phyloP scores from a whole-genome alignment of 805 yeast genomes.

The Phaffomyces antillensis region DNA sequence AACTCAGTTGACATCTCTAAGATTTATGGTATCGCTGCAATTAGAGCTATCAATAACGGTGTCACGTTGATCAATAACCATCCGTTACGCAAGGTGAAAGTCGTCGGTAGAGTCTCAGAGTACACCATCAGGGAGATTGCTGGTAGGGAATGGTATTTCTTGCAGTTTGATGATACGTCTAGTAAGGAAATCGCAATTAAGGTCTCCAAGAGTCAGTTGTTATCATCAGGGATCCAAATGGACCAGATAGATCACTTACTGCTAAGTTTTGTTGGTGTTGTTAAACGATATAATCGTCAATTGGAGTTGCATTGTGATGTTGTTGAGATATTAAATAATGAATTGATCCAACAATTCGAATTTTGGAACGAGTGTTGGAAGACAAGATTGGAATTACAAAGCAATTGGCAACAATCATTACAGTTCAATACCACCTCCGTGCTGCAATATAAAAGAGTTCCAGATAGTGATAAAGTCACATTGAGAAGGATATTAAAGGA shows the following conservation, averaged over 20 bases:
- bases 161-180: slow-evolving; percentile 27
- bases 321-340: slow-evolving; percentile 18
- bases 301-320: slow-evolving; percentile 27
- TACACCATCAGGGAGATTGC: slow-evolving; percentile 18
- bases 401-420: slow-evolving; percentile 27
- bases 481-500: too few relatives aligned
- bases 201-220: not conserved
- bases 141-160: slow-evolving; percentile 15
- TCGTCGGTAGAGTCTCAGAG: slow-evolving; percentile 32
- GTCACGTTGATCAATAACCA: slow-evolving; percentile 33
- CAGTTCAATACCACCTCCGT: not conserved
- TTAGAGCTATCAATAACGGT: slow-evolving; percentile 8
- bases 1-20: slow-evolving; percentile 14
- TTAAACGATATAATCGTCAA: not conserved
- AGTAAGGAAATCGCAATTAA: slow-evolving; percentile 15
- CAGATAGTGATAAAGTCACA: too few relatives aligned
- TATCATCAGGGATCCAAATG: not conserved
- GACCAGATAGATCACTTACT: not conserved
- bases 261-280: not conserved
- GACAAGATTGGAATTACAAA: slow-evolving; percentile 18
- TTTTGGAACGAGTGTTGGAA: slow-evolving; percentile 30
- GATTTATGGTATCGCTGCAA: slow-evolving; percentile 24
- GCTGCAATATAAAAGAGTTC: too few relatives aligned
- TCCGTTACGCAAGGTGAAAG: slow-evolving; percentile 30
- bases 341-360: slow-evolving; percentile 26